Percentiles rank a stretch among this genome's conserved stretches.
These are phyloP conservation scores for Penicillium psychrosexuale DNA, from an alignment of 2,329 filamentous ascomycete species.

Conservation along the genomic window DNA sequence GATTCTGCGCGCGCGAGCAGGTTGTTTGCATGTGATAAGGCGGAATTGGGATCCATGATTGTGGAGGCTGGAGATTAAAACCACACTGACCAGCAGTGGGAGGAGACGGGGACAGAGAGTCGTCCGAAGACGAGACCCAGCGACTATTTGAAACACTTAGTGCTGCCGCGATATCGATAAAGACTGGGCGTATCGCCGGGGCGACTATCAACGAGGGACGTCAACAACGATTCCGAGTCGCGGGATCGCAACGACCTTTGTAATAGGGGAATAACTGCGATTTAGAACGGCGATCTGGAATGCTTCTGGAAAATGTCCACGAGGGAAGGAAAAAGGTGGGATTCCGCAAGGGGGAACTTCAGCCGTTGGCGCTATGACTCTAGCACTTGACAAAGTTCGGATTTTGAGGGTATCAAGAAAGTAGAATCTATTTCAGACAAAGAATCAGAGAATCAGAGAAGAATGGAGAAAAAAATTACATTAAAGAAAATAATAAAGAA, in stretches of 20 bases:
- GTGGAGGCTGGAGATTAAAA: conserved; percentile 36
- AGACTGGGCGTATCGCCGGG: conserved; percentile 8
- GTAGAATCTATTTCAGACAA: neutral
- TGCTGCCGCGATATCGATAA: conserved; percentile 14
- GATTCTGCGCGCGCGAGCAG: conserved; percentile 47
- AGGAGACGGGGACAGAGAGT: conserved; percentile 11
- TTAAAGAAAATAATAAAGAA: neutral
- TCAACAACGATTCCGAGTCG: neutral
- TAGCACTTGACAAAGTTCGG: neutral
- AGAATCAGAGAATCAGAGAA: neutral
- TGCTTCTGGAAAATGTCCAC: conserved; percentile 16
- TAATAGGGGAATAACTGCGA: neutral
- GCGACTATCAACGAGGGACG: neutral
- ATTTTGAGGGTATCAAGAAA: neutral
- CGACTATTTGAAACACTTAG: conserved; percentile 23
- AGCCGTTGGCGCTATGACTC: conserved; percentile 4
- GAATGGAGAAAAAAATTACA: neutral
- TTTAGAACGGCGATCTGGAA: conserved; percentile 8
- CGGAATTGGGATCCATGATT: conserved; percentile 18
- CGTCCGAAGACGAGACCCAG: conserved; percentile 24
- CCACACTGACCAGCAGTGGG: conserved; percentile 42
- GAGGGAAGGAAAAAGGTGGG: conserved; percentile 8
- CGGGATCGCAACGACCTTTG: neutral
- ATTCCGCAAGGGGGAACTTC: conserved; percentile 10
- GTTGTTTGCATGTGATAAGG: conserved; percentile 37